Percentiles rank a stretch among this genome's conserved stretches.
Evolutionary conservation across 2,329 filamentous ascomycete genomes (phyloP).

Genomic region (Clarireedia paspali): DNA sequence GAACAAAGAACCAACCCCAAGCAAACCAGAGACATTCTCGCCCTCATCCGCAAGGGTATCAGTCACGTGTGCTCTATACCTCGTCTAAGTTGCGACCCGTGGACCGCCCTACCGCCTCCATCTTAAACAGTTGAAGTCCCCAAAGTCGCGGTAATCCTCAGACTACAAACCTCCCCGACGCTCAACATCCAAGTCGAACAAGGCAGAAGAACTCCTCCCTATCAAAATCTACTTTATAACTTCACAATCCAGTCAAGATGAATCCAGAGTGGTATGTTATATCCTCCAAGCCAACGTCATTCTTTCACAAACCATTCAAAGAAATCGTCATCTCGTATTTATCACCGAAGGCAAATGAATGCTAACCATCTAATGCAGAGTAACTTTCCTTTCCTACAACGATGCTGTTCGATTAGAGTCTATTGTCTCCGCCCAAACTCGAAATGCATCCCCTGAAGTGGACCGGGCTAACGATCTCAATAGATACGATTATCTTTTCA

Average conservation of each 20-base stretch:
- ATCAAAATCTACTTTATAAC: constrained; percentile 6
- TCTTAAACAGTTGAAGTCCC: constrained; percentile 10
- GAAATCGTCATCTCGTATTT: constrained; percentile 4
- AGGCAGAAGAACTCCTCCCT: background rate
- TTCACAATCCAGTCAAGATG: constrained; percentile 48
- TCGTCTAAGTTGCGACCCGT: constrained; percentile 7
- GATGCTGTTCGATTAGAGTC: constrained; percentile 3
- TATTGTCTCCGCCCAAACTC: background rate
- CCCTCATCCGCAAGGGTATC: background rate
- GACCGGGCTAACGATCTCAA: constrained; percentile 14
- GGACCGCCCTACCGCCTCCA: constrained; percentile 8
- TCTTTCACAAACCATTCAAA: constrained; percentile 9
- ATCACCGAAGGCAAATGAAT: background rate
- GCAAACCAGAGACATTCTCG: background rate
- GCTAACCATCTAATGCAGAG: constrained; percentile 6
- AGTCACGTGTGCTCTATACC: constrained; percentile 5
- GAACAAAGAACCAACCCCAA: too few relatives aligned
- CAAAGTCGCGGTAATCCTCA: constrained; percentile 1
- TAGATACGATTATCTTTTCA: constrained; percentile 99
- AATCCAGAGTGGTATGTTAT: constrained; percentile 82
- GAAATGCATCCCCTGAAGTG: constrained; percentile 9
- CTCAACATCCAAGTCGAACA: constrained; percentile 7
- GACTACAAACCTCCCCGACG: background rate
- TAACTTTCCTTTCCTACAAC: background rate
- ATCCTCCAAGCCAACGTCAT: constrained; percentile 5